Evolutionary conservation across 441 rosid species (phyloP).

Genomic region (Erysimum cheiri): DNA sequence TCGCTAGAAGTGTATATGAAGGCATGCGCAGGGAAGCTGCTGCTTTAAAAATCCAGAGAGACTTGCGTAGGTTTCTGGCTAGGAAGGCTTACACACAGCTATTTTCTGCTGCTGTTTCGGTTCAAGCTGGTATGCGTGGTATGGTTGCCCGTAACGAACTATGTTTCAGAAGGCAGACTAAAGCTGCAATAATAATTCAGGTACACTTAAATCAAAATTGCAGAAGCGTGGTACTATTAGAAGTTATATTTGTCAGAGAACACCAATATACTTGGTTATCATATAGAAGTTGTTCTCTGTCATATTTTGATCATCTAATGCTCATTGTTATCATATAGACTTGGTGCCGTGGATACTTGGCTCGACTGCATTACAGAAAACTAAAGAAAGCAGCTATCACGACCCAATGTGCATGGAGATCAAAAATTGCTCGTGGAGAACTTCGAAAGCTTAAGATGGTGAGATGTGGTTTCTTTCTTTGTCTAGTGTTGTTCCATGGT

Average conservation of each 20-base stretch:
- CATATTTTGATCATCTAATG: slow-evolving; percentile 22
- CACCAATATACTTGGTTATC: too few species aligned
- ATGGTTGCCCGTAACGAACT: slow-evolving; percentile 86
- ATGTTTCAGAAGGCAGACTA: slow-evolving; percentile 70
- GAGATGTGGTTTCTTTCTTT: slow-evolving; percentile 42
- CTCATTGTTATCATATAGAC: slow-evolving; percentile 57
- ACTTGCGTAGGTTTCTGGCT: slow-evolving; percentile 83
- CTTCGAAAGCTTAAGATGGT: slow-evolving; percentile 95
- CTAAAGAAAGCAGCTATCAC: slow-evolving; percentile 82
- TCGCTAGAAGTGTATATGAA: slow-evolving; percentile 71
- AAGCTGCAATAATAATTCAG: slow-evolving; percentile 84
- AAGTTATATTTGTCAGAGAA: slow-evolving; percentile 21
- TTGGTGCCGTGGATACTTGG: slow-evolving; percentile 81
- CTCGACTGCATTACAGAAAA: slow-evolving; percentile 57
- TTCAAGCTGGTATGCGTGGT: slow-evolving; percentile 92
- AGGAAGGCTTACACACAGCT: slow-evolving; percentile 71
- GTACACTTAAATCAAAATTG: slow-evolving; percentile 39
- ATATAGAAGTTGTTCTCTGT: too few species aligned
- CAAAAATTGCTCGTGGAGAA: slow-evolving; percentile 85
- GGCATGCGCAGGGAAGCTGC: slow-evolving; percentile 85
- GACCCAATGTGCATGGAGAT: slow-evolving; percentile 98
- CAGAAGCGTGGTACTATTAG: slow-evolving; percentile 1
- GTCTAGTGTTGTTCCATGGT: slow-evolving; percentile 13
- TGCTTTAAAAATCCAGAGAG: slow-evolving; percentile 77
- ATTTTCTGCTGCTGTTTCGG: slow-evolving; percentile 62